These are phyloP conservation scores for Linum trigynum DNA, from an alignment of 345 rosid genomes.

Conservation along the genomic window DNA sequence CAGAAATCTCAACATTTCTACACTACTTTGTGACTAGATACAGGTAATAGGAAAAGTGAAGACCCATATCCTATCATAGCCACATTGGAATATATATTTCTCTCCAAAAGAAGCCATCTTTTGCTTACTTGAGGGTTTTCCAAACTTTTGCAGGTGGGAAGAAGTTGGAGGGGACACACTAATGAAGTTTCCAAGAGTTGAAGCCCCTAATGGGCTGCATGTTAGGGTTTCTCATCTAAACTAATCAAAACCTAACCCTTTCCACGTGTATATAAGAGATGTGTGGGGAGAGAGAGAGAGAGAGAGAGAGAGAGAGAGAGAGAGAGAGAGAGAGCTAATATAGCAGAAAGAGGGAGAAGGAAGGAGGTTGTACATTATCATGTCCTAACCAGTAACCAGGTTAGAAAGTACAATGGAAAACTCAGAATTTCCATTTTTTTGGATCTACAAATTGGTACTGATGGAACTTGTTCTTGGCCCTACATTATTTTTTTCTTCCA, in stretches of 20 bases:
- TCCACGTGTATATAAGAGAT: background rate
- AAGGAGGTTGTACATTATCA: background rate
- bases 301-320: background rate
- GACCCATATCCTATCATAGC: background rate
- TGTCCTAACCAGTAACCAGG: background rate
- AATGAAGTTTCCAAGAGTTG: constrained; percentile 83
- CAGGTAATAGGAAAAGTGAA: constrained; percentile 22
- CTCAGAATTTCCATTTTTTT: background rate
- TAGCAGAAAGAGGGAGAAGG: background rate
- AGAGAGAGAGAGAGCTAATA: background rate
- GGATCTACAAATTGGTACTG: background rate
- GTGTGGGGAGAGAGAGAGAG: too few species aligned
- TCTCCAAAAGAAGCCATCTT: background rate
- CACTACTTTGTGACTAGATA: constrained; percentile 87
- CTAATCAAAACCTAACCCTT: background rate
- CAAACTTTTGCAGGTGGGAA: constrained; percentile 60
- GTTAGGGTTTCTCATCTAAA: constrained; percentile 37
- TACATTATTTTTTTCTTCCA: too few species aligned
- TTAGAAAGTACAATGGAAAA: background rate
- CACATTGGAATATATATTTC: background rate
- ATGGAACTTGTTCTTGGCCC: background rate
- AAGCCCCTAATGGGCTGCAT: constrained; percentile 87
- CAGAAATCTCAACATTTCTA: constrained; percentile 77
- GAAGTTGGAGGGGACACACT: constrained; percentile 64
- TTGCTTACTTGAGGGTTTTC: background rate